Percentiles rank a stretch among this genome's conserved stretches.
These are phyloP conservation scores for Caryopteris hybrid DNA, from an alignment of 305 asterid species.

Conservation along the genomic window DNA sequence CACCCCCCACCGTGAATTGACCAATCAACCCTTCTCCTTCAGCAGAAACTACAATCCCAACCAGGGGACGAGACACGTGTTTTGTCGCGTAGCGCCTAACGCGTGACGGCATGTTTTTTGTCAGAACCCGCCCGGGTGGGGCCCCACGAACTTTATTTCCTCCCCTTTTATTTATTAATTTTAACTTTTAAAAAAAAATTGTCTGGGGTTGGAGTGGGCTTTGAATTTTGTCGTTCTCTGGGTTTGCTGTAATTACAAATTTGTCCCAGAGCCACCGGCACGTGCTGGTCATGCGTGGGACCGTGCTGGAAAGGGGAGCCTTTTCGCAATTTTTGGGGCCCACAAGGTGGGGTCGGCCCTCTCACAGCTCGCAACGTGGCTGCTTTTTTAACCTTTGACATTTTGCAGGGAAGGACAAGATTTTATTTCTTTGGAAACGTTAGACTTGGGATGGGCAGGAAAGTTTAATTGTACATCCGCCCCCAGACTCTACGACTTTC, in stretches of 20 bases:
- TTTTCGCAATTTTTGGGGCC: no score
- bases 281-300: constrained; percentile 36
- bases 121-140: constrained; percentile 29
- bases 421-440: background rate
- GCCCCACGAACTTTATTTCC: constrained; percentile 18
- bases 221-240: no score
- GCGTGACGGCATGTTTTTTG: constrained; percentile 64
- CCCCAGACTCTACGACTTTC: no score
- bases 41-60: constrained; percentile 9
- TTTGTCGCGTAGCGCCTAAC: constrained; percentile 45
- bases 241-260: no score
- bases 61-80: constrained; percentile 27
- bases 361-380: constrained; percentile 32
- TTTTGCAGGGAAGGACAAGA: constrained; percentile 16
- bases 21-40: constrained; percentile 17
- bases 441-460: no score
- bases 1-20: constrained; percentile 7
- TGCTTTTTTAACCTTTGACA: background rate
- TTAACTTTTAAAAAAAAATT: background rate
- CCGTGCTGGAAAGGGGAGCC: no score
- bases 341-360: background rate
- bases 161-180: background rate
- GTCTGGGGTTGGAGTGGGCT: constrained; percentile 16
- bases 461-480: no score
- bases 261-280: no score